These are phyloP conservation scores for Apiospora phragmitis DNA, from an alignment of 2,329 filamentous ascomycete genomes.

Conservation along the genomic window DNA sequence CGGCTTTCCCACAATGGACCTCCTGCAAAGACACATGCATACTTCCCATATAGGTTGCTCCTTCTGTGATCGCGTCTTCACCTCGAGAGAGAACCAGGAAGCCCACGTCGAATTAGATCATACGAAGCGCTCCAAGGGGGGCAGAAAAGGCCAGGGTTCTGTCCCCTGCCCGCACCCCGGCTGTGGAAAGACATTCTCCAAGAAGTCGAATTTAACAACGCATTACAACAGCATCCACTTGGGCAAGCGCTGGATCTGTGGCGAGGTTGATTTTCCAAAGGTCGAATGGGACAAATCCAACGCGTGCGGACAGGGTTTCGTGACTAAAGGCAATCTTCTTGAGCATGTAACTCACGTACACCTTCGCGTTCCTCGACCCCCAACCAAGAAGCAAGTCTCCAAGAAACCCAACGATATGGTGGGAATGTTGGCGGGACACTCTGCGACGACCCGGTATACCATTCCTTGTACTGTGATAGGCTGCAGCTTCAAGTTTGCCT, in stretches of 20 bases:
- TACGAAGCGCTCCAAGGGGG: slow-evolving; percentile 59
- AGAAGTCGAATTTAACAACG: slow-evolving; percentile 77
- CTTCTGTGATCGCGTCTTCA: slow-evolving; percentile 71
- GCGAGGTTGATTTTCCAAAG: slow-evolving; percentile 60
- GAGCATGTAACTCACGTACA: slow-evolving; percentile 85
- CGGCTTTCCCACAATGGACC: slow-evolving; percentile 70
- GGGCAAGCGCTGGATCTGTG: slow-evolving; percentile 77
- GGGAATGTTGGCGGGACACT: slow-evolving; percentile 43
- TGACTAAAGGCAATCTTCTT: slow-evolving; percentile 75
- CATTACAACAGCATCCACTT: slow-evolving; percentile 80
- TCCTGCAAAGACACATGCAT: slow-evolving; percentile 73
- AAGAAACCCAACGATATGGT: slow-evolving; percentile 35
- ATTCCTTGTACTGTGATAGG: slow-evolving; percentile 42
- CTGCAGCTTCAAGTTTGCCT: slow-evolving; percentile 48
- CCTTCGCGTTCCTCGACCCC: slow-evolving; percentile 57
- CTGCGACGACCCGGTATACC: slow-evolving; percentile 41
- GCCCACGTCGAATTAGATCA: slow-evolving; percentile 80
- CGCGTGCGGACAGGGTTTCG: slow-evolving; percentile 75
- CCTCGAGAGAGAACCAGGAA: slow-evolving; percentile 66
- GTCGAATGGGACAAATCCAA: slow-evolving; percentile 65
- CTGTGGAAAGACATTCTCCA: slow-evolving; percentile 78
- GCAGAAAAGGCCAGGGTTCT: slow-evolving; percentile 52
- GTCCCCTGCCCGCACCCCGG: slow-evolving; percentile 66
- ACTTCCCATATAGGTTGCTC: slow-evolving; percentile 74
- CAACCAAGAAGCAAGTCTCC: slow-evolving; percentile 20